Conservation (phyloP, 768 basidiomycete genomes). For the Naematelia aurantialba region DNA sequence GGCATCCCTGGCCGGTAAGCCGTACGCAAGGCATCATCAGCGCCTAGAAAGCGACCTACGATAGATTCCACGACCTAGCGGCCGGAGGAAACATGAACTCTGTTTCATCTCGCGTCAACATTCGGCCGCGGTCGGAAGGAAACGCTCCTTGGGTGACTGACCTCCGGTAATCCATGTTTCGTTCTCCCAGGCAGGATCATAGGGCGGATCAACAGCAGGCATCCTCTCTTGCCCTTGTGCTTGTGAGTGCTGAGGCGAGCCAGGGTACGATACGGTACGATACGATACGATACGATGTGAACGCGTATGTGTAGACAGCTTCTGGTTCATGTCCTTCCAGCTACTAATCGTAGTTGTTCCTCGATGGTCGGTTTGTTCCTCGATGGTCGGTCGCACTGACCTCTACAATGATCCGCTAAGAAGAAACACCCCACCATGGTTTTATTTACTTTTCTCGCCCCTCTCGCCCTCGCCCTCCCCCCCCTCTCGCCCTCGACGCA, state of each 20-base stretch:
- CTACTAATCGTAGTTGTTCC: neutral
- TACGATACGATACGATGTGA: neutral
- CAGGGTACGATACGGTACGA: neutral
- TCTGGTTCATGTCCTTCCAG: neutral
- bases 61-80: neutral
- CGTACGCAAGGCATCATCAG: neutral
- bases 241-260: neutral
- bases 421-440: too few relatives aligned
- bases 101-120: neutral
- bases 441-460: too few relatives aligned
- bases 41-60: neutral
- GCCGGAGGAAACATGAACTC: slow-evolving; percentile 2
- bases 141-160: neutral
- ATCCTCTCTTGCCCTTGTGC: neutral
- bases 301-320: too few relatives aligned
- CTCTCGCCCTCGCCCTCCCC: too few relatives aligned
- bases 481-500: too few relatives aligned
- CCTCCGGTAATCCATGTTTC: slow-evolving; percentile 2
- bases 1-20: neutral
- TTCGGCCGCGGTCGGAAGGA: neutral
- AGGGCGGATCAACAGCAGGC: neutral
- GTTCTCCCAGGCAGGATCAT: neutral
- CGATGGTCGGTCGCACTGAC: too few relatives aligned
- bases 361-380: too few relatives aligned
- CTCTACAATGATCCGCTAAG: too few relatives aligned